Evolutionary conservation across 2,329 filamentous ascomycete species (phyloP).

Genomic region (Fulvia fulva): DNA sequence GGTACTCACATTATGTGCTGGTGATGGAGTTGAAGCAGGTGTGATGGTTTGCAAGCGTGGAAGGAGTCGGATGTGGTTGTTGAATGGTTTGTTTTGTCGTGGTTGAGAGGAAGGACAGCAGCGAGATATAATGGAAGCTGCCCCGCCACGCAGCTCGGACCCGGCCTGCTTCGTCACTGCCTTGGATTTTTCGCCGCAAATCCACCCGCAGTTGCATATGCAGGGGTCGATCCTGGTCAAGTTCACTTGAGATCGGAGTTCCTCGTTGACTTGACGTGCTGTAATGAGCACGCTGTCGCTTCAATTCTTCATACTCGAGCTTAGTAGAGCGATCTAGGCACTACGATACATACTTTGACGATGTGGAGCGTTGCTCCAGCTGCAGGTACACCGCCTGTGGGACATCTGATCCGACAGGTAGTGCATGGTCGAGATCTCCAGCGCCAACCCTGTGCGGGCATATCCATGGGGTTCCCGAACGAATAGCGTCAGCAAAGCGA

Average conservation of each 20-base stretch:
- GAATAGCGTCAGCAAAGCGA: not conserved
- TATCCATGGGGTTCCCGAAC: not conserved
- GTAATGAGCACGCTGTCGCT: not conserved
- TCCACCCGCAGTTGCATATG: not conserved
- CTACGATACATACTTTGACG: not conserved
- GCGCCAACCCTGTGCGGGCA: not conserved
- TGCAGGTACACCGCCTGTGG: conserved; percentile 8
- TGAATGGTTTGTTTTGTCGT: not conserved
- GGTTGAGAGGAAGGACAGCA: not conserved
- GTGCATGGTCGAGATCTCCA: not conserved
- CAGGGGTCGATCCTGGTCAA: not conserved
- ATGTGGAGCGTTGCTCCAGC: not conserved
- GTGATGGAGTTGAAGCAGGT: not conserved
- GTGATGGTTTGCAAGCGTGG: not conserved
- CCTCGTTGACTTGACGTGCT: not conserved
- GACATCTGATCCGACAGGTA: not conserved
- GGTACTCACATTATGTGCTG: not conserved
- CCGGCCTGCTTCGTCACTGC: not conserved
- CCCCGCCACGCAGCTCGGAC: not conserved
- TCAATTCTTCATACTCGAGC: not conserved
- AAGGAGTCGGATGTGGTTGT: not conserved
- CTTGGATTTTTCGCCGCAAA: not conserved
- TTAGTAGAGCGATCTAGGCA: not conserved
- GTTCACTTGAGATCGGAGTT: not conserved
- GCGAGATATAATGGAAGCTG: not conserved